These are phyloP conservation scores for Diutina sp. DNA, from an alignment of 1,139 yeast genomes.

Conservation along the genomic window DNA sequence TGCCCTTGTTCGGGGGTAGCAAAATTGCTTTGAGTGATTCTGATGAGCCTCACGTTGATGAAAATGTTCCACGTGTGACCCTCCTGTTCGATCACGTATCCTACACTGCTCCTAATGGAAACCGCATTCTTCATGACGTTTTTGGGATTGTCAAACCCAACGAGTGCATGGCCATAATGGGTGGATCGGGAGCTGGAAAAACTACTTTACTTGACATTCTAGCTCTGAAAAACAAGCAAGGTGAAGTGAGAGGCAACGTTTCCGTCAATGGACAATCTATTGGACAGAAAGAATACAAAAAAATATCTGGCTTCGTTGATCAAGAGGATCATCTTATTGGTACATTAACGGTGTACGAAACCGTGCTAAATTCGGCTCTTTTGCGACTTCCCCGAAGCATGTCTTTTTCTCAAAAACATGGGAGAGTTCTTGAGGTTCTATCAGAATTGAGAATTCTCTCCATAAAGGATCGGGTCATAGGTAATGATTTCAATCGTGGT, in stretches of 20 bases:
- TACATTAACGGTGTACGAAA: slow-evolving; percentile 89
- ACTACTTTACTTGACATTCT: slow-evolving; percentile 2
- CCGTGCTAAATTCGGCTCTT: slow-evolving; percentile 84
- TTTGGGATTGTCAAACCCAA: slow-evolving; percentile 78
- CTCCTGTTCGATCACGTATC: slow-evolving; percentile 63
- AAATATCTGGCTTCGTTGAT: slow-evolving; percentile 89
- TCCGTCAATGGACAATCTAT: slow-evolving; percentile 58
- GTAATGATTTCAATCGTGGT: slow-evolving; percentile 82
- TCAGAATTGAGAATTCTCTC: slow-evolving; percentile 72
- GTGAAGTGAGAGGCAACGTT: slow-evolving; percentile 50
- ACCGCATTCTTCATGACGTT: slow-evolving; percentile 41
- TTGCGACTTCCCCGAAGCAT: slow-evolving; percentile 72
- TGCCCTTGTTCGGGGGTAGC: slow-evolving; percentile 44
- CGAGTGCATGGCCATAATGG: slow-evolving; percentile 32
- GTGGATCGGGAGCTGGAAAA: slow-evolving; percentile 2
- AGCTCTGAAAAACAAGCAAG: slow-evolving; percentile 67
- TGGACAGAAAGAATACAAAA: slow-evolving; percentile 33
- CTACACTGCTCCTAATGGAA: slow-evolving; percentile 44
- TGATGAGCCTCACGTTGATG: slow-evolving; percentile 24
- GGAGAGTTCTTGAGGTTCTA: slow-evolving; percentile 75
- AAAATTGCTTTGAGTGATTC: slow-evolving; percentile 15
- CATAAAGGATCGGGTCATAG: slow-evolving; percentile 77
- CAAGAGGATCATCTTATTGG: slow-evolving; percentile 89
- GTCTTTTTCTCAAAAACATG: slow-evolving; percentile 59
- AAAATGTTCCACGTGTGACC: slow-evolving; percentile 61